Base-by-base conservation (phyloP, 176 grass and related monocot species). In the Secale cereale region DNA sequence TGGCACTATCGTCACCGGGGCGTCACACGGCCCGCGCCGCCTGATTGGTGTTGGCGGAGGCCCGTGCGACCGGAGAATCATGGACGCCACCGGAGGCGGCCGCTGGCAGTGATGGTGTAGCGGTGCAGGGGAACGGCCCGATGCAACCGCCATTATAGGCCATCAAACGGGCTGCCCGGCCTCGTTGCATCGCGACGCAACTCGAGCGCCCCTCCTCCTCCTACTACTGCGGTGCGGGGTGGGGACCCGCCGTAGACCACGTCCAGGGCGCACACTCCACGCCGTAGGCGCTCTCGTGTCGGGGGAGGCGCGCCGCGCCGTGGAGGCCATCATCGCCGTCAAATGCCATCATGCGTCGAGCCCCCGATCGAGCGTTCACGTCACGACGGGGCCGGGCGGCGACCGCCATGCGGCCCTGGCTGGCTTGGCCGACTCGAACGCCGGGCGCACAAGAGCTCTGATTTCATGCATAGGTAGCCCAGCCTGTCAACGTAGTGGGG, bases 261-360 rank as follows among this genome's bases (percentile, higher is more conserved):
- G 40, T 28, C 57, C 41, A 68, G 87, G 69, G 82, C 62, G 83
- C 78, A 85, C 62, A 77, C 78, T 89, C 82, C 87, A 81, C 37
- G 28, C 33, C 78, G 32, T 89, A 37, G 88, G 83, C 71, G 83
- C 77, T 83, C 78, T 71, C 31, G 71, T 82, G 83, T 81, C 82
- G 82, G 82, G 82, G 27, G 70, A 60, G 19, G 57, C 30, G 81
- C 71, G 71, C 71, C 71, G 71, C 70, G 37, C 68, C 82, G 82
- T 81, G 82, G 78, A 85, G 20, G 83, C 78, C 78, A 89, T 89
- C 83, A 85, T 89, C 88, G 78, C 88, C 87, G 82, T 81, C 82
- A 85, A 89, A 81, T 81, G 71, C 62, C 62, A 89, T 89, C 78
- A 89, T 89, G 79, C 73, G 52, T 4, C 52, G 7, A 2, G 19